Evolutionary conservation across 768 basidiomycete species (phyloP).

Genomic region (Suillus lakei): DNA sequence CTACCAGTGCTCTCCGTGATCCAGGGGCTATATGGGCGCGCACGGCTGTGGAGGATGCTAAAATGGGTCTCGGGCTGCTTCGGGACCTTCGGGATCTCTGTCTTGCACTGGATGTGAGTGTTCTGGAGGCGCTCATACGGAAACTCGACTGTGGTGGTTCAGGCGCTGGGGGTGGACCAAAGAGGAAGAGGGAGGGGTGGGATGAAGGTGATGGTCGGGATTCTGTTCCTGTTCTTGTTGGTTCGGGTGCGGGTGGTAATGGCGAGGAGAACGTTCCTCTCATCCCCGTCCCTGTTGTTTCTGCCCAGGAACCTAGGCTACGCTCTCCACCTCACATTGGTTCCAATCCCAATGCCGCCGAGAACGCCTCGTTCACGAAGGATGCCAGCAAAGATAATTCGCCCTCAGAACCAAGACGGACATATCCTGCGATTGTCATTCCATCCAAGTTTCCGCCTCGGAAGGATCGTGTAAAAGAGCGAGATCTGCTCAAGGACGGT

Average conservation of each 20-base stretch:
- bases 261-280: not conserved
- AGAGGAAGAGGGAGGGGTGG: slow-evolving; percentile 7
- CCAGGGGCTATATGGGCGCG: slow-evolving; percentile 51
- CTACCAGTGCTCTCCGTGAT: slow-evolving; percentile 62
- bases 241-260: not conserved
- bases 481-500: not conserved
- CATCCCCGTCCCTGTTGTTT: not conserved
- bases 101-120: slow-evolving; percentile 7
- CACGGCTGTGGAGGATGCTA: slow-evolving; percentile 52
- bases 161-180: not conserved
- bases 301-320: not conserved
- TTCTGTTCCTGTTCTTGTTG: not conserved
- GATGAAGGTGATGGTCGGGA: slow-evolving; percentile 6
- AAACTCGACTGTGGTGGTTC: not conserved
- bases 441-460: not conserved
- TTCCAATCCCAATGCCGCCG: not conserved
- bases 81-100: slow-evolving; percentile 27
- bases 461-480: not conserved
- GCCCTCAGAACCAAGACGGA: not conserved
- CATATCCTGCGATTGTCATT: not conserved
- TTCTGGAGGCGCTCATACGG: not conserved
- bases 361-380: not conserved
- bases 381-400: not conserved
- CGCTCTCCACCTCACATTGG: not conserved
- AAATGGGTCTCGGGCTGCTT: slow-evolving; percentile 49